Base-by-base conservation (phyloP, 345 rosid species). In the Viola odorata region DNA sequence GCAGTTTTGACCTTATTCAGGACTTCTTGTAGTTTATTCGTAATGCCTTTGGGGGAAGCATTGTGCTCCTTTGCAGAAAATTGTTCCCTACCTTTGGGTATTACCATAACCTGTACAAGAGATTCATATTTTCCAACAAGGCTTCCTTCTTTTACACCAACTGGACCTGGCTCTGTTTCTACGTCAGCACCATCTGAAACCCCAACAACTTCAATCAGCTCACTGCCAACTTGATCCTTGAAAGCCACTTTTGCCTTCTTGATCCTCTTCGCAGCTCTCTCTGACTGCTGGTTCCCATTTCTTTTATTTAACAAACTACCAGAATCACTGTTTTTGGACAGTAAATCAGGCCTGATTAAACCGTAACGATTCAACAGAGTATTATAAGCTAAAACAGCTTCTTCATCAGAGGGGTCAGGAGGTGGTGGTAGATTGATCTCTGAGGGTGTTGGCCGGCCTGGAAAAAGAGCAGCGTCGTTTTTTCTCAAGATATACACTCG, bases 91-190 rank as follows among this genome's bases (percentile, higher is more conserved):
- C 96, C 89, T 77, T 83, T 94, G 38, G 95, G 96, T 68, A 90
- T 86, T 59, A 88, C 72, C 11, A 80, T 82, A 16, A 78, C 79
- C 60, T 83, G 94, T 57, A 89, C 88, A 55, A 89, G 86, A 40
- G 96, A 89, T 69, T 85, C 96, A 42, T 92, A 89, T 74, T 89
- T 89, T 57, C 98, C 96, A 57, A 89, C 91, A 10, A 92, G 88
- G 65, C 96, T 89, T 72, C 98, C 98, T 78, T 92, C 98, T 69
- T 78, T 87, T 57, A 92, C 86, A 42, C 91, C 96, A 32, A 81
- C 14, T 0, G 91, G 96, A 75, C 96, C 97, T 41, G 99, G 90
- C 80, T 84, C 97, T n/a, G 97, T 94, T 64, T 82, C 97, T 57
- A 88, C 96, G 62, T 88, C 99, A 1, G 79, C 92, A 58, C 96